These are phyloP conservation scores for Ophiosphaerella herpotricha DNA, from an alignment of 2,329 filamentous ascomycete genomes.

Conservation along the genomic window DNA sequence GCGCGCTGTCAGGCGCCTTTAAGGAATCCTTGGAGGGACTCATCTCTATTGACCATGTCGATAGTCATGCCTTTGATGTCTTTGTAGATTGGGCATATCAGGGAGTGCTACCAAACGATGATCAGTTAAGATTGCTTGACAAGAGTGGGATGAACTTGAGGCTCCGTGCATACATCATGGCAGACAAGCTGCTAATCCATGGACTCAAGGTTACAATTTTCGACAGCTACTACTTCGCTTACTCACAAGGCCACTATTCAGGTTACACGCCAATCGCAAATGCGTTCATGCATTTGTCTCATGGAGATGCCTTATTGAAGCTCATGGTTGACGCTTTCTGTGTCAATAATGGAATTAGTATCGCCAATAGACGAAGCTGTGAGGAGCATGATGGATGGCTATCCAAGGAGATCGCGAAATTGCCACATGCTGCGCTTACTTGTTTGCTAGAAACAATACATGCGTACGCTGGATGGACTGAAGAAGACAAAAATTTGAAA, in stretches of 20 bases:
- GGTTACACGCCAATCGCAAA: background rate
- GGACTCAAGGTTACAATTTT: background rate
- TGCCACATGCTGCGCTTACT: background rate
- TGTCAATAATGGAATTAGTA: background rate
- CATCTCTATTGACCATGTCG: background rate
- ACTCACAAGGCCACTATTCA: background rate
- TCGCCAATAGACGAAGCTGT: no score
- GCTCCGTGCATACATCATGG: background rate
- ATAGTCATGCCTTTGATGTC: background rate
- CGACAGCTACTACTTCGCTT: background rate
- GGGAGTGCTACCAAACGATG: background rate
- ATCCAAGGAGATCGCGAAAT: background rate
- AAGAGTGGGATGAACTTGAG: background rate
- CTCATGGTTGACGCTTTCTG: background rate
- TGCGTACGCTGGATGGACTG: background rate
- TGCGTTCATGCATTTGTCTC: background rate
- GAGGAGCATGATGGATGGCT: no score
- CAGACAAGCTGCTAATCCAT: background rate
- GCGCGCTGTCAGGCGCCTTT: conserved; percentile 2
- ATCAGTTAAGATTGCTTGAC: background rate
- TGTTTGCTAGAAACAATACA: background rate
- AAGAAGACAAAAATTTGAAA: background rate
- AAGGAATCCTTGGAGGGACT: background rate
- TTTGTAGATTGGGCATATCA: conserved; percentile 14
- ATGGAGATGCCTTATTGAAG: background rate